Percentiles rank a stretch among this genome's conserved stretches.
phyloP scores from a whole-genome alignment of 306 rosid species.

The Albizia julibrissin region DNA sequence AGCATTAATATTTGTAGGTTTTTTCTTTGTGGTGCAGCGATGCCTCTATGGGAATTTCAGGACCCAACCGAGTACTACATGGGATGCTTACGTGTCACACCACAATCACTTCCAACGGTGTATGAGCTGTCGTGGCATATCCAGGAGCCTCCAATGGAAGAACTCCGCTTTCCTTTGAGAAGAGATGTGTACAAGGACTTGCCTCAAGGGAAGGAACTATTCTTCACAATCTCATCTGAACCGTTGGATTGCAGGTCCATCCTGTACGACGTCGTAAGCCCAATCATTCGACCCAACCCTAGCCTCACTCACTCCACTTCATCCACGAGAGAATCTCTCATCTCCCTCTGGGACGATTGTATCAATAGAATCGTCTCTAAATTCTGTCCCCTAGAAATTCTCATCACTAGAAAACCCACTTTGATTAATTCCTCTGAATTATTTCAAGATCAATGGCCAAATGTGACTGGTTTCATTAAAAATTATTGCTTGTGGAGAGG shows the following conservation, averaged over 20 bases:
- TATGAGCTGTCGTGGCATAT: conserved; percentile 66
- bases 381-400: conserved; percentile 59
- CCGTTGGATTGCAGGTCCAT: conserved; percentile 65
- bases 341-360: conserved; percentile 90
- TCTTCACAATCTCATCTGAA: conserved; percentile 64
- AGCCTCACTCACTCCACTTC: conserved; percentile 35
- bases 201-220: conserved; percentile 73
- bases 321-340: conserved; percentile 65
- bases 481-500: conserved; percentile 89
- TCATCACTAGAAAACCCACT: conserved; percentile 52
- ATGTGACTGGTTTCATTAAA: conserved; percentile 66
- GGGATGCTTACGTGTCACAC: conserved; percentile 59
- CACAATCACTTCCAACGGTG: conserved; percentile 63
- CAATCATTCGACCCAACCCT: conserved; percentile 60
- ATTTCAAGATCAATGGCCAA: conserved; percentile 91
- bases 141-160: conserved; percentile 80
- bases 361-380: conserved; percentile 62
- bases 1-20: background rate
- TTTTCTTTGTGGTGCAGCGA: conserved; percentile 43
- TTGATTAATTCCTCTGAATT: background rate
- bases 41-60: conserved; percentile 61
- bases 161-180: conserved; percentile 73
- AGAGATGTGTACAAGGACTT: conserved; percentile 69
- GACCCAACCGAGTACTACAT: conserved; percentile 82
- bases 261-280: conserved; percentile 59